Evolutionary conservation across 192 early-diverging fungal species (phyloP), one percentile per base, ranked within the genome.

Genomic region (Podila epicladia): DNA sequence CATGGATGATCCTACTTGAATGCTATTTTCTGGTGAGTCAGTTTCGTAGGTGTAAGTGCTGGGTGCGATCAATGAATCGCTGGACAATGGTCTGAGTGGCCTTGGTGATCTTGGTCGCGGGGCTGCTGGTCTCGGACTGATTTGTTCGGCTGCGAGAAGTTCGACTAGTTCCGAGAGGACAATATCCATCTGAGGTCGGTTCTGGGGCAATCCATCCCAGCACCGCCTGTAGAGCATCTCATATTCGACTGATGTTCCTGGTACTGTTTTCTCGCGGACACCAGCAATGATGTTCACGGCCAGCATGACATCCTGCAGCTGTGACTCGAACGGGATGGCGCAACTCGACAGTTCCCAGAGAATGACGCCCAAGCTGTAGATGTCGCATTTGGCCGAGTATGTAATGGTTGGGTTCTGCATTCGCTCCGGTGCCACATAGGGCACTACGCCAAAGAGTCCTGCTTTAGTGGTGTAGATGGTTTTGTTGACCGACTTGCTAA

Each of bases 281-380:
- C 83, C 83, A 28, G 67, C 74, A 9, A 84, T 72, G 59, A 84
- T 82, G 35, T 80, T 75, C 28, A 84, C 72, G n/a, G 73, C 83
- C 68, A 84, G 65, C 72, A 79, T 82, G n/a, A 84, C 73, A 75
- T 84, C 83, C 53, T 82, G 74, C 31, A 79, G 29, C 19, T 79
- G 76, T 8, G 76, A 64, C 45, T 82, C 73, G 45, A 86, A 86
- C 4, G 78, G 74, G 35, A 76, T 69, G 32, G 70, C 51, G 37
- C 77, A 75, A 49, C 74, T 82, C 48, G 85, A 80, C 7, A 89
- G 55, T 28, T 89, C 84, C 84, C 84, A 89, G n/a, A 87, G 71
- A 58, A 89, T 84, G 32, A 89, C 83, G 15, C 87, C 87, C 51
- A 89, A 57, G 62, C 86, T 87, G 65, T 89, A 89, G 9, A 89